These are phyloP conservation scores for Scheffersomyces amazonensis DNA, from an alignment of 805 yeast genomes.

Conservation along the genomic window DNA sequence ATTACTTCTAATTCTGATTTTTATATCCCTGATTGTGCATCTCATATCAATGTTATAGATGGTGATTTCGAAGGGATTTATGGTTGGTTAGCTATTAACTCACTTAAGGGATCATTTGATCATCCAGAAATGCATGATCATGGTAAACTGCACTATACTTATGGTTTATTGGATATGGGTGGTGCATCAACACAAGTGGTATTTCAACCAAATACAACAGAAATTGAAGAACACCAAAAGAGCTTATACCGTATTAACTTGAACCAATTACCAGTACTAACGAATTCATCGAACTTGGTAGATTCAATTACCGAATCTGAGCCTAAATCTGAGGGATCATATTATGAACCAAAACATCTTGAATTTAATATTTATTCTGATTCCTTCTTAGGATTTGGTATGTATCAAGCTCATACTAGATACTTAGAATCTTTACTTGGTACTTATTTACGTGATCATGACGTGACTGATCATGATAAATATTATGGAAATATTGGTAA, in stretches of 20 bases:
- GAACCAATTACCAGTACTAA: slow-evolving; percentile 25
- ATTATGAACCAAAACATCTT: slow-evolving; percentile 18
- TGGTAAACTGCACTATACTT: slow-evolving; percentile 46
- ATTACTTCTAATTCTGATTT: slow-evolving; percentile 46
- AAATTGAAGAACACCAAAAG: slow-evolving; percentile 42
- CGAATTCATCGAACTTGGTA: no score
- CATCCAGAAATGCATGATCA: slow-evolving; percentile 34
- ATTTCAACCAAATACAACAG: slow-evolving; percentile 53
- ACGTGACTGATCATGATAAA: slow-evolving; percentile 8
- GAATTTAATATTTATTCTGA: slow-evolving; percentile 48
- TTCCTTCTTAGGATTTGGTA: slow-evolving; percentile 60
- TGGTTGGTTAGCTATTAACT: slow-evolving; percentile 66
- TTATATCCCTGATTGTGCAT: slow-evolving; percentile 57
- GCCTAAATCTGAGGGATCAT: slow-evolving; percentile 8
- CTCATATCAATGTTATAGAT: slow-evolving; percentile 58
- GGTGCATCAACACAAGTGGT: slow-evolving; percentile 67
- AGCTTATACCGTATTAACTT: slow-evolving; percentile 46
- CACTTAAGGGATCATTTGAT: slow-evolving; percentile 46
- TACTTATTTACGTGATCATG: slow-evolving; percentile 14
- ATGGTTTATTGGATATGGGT: slow-evolving; percentile 61
- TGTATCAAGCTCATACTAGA: slow-evolving; percentile 50
- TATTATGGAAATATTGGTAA: slow-evolving; percentile 15
- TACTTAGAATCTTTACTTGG: slow-evolving; percentile 39
- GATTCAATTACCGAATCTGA: not conserved
- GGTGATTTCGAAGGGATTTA: slow-evolving; percentile 68